Base-by-base conservation (phyloP, 345 rosid genomes). In the Hibiscus trionum region DNA sequence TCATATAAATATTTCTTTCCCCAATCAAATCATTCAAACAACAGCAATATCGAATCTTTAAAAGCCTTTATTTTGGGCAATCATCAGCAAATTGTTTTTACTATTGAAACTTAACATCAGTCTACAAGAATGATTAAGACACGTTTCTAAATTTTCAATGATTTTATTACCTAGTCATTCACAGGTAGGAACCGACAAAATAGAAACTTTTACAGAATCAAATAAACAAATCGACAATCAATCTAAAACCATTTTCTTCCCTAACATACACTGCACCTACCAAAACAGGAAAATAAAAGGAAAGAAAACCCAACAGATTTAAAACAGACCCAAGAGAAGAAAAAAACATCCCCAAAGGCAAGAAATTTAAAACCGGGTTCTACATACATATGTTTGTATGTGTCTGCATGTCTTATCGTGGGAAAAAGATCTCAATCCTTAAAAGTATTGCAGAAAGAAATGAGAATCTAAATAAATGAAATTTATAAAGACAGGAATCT, bases 171-270 rank as follows among this genome's bases (percentile, higher is more conserved):
- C 79, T 70, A 31, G 77, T 67, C 75, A 52, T 67, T 79, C 62
- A 65, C 26, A 72, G 74, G 77, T 35, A 24, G 78, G 74, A 82
- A 81, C 80, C 79, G 84, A 80, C 84, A 75, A 77, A 81, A 67
- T 8, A 63, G 29, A 75, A 57, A 44, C 61, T 76, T 26, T 4
- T 14, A 2, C 26, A 50, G 58, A 50, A 57, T 27, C 53, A 66
- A n/a, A 72, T 61, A 55, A 63, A 66, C 17, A 37, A 72, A 70
- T 59, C 60, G 72, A 74, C 69, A 39, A 79, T 82, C 88, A 77
- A 39, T 39, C 44, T 1, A 39, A 66, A 69, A 71, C 80, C 80
- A 71, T 61, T 69, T 61, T 69, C 77, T 35, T 67, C 71, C 70
- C 16, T 26, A 49, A 57, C 21, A 69, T 53, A 53, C 26, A 19